phyloP scores from a whole-genome alignment of 164 flowering plant species.

The Berberis vulgaris region DNA sequence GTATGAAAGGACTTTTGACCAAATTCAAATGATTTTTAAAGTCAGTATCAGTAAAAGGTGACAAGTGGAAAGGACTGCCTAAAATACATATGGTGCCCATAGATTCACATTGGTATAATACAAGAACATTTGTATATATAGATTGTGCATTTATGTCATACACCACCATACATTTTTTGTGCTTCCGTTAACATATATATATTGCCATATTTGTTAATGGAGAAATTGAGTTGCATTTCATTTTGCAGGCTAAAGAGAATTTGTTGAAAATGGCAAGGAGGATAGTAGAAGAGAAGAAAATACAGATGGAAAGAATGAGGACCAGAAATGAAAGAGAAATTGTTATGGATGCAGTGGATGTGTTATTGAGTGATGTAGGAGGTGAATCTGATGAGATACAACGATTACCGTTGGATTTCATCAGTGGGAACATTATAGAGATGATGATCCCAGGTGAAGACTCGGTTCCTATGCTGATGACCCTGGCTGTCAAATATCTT shows the following conservation, averaged over 20 bases:
- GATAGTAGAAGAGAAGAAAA: conserved; percentile 52
- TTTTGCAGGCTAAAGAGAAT: conserved; percentile 65
- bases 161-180: no score
- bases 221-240: no score
- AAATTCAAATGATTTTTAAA: no score
- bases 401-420: conserved; percentile 41
- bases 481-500: conserved; percentile 83
- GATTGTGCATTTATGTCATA: no score
- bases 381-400: conserved; percentile 14
- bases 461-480: conserved; percentile 73
- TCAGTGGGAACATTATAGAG: conserved; percentile 66
- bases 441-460: conserved; percentile 99
- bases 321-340: conserved; percentile 5
- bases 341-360: conserved; percentile 49
- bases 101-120: no score
- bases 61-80: no score
- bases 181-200: no score
- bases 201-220: no score
- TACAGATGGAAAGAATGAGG: conserved; percentile 18
- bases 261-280: conserved; percentile 44
- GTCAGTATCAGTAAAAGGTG: no score
- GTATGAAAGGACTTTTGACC: no score
- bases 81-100: no score
- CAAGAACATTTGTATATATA: no score
- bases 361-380: conserved; percentile 37